These are phyloP conservation scores for Globisporangium okanoganense DNA, from an alignment of 352 stramenopile genomes.

Conservation along the genomic window DNA sequence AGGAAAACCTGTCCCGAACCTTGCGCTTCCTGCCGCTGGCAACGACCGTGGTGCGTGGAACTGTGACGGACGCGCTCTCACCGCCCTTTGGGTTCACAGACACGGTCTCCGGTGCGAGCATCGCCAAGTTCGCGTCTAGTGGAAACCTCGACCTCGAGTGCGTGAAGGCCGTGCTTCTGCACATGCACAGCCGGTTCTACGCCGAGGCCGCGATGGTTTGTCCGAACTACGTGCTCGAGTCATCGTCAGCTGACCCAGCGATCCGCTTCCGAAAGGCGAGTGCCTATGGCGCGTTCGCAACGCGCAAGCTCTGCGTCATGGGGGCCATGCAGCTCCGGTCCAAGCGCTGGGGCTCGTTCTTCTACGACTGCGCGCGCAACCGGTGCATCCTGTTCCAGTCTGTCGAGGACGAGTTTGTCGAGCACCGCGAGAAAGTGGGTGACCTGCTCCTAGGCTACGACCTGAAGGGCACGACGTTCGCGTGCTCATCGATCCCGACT, in stretches of 20 bases:
- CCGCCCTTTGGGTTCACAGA: slow-evolving; percentile 4
- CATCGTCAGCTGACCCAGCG: not conserved
- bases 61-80: not conserved
- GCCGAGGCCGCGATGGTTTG: not conserved
- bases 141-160: slow-evolving; percentile 3
- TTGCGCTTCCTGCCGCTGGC: slow-evolving; percentile 2
- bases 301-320: slow-evolving; percentile 4
- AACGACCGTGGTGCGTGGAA: not conserved
- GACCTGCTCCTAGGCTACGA: not conserved
- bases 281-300: slow-evolving; percentile 2
- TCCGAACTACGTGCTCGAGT: not conserved
- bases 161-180: slow-evolving; percentile 4
- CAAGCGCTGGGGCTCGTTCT: slow-evolving; percentile 2
- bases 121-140: not conserved
- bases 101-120: slow-evolving; percentile 1
- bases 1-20: not conserved
- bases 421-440: slow-evolving; percentile 2
- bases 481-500: not conserved
- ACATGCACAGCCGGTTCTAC: slow-evolving; percentile 7
- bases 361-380: not conserved
- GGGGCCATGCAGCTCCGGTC: not conserved
- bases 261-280: not conserved
- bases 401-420: not conserved
- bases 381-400: slow-evolving; percentile 5
- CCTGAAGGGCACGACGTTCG: not conserved